phyloP scores from a whole-genome alignment of 2,329 filamentous ascomycete species.

The Ambrosiella xylebori region DNA sequence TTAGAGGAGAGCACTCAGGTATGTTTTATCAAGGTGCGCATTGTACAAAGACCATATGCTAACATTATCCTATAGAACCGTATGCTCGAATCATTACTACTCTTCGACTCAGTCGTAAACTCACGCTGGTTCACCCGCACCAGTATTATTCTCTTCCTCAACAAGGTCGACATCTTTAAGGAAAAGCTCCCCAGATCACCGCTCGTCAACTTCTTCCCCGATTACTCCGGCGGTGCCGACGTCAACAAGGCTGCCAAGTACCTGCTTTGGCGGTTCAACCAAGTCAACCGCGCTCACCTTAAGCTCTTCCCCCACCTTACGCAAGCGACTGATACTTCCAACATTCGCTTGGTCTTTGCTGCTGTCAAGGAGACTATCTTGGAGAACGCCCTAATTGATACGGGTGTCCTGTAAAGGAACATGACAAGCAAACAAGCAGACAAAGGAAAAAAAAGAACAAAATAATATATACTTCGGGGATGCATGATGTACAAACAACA shows the following conservation, averaged over 20 bases:
- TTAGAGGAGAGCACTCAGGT: conserved; percentile 96
- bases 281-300: conserved; percentile 89
- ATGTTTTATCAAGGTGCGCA: conserved; percentile 16
- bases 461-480: neutral
- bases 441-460: neutral
- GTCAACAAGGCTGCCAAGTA: conserved; percentile 98
- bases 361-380: conserved; percentile 98
- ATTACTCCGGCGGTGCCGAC: conserved; percentile 94
- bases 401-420: conserved; percentile 58
- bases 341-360: conserved; percentile 92
- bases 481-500: neutral
- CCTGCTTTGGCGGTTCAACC: conserved; percentile 93
- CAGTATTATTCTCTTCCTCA: conserved; percentile 94
- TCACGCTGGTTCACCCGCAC: conserved; percentile 98
- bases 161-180: conserved; percentile 97
- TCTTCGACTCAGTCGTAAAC: conserved; percentile 98
- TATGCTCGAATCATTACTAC: conserved; percentile 94
- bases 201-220: conserved; percentile 86
- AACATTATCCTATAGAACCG: conserved; percentile 51
- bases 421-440: neutral
- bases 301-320: conserved; percentile 96
- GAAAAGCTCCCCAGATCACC: conserved; percentile 82
- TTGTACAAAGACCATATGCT: neutral
- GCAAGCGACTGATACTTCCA: conserved; percentile 96
- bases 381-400: conserved; percentile 95